phyloP scores from a whole-genome alignment of 768 basidiomycete species.

The Nidula microcarpa region DNA sequence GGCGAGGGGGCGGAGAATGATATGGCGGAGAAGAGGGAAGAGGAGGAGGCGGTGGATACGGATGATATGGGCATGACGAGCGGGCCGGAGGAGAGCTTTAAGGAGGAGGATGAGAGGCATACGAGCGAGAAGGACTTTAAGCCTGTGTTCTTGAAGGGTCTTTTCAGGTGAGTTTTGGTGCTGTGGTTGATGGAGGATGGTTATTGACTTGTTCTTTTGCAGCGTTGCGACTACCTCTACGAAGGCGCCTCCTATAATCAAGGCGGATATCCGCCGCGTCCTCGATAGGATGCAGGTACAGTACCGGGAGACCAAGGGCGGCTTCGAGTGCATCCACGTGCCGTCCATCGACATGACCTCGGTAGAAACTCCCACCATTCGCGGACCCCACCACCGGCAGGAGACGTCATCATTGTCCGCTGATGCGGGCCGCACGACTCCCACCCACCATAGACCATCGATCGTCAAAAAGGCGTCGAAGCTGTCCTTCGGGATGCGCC shows the following conservation, averaged over 20 bases:
- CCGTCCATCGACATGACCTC: conserved; percentile 91
- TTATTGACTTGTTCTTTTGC: not conserved
- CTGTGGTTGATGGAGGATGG: not conserved
- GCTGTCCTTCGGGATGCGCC: conserved; percentile 67
- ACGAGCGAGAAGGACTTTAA: conserved; percentile 75
- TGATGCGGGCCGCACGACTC: conserved; percentile 38
- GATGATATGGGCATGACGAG: conserved; percentile 10
- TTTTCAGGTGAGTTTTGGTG: conserved; percentile 71
- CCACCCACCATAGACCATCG: conserved; percentile 39
- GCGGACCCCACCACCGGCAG: conserved; percentile 26
- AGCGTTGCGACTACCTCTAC: conserved; percentile 96
- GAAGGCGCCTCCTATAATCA: conserved; percentile 76
- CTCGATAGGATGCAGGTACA: conserved; percentile 95
- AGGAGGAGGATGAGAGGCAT: conserved; percentile 47
- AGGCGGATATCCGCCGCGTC: conserved; percentile 80
- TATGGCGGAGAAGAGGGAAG: conserved; percentile 41
- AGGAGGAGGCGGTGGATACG: conserved; percentile 25
- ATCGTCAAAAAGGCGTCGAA: conserved; percentile 76
- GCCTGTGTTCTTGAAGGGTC: conserved; percentile 91
- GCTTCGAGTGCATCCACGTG: conserved; percentile 94
- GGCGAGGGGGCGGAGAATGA: conserved; percentile 35
- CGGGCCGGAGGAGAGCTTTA: conserved; percentile 39
- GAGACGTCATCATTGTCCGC: conserved; percentile 39
- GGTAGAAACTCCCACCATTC: conserved; percentile 37
- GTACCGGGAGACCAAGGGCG: conserved; percentile 84